Base-by-base conservation (phyloP, 2,329 filamentous ascomycete species). In the Podosphaera fusca region DNA sequence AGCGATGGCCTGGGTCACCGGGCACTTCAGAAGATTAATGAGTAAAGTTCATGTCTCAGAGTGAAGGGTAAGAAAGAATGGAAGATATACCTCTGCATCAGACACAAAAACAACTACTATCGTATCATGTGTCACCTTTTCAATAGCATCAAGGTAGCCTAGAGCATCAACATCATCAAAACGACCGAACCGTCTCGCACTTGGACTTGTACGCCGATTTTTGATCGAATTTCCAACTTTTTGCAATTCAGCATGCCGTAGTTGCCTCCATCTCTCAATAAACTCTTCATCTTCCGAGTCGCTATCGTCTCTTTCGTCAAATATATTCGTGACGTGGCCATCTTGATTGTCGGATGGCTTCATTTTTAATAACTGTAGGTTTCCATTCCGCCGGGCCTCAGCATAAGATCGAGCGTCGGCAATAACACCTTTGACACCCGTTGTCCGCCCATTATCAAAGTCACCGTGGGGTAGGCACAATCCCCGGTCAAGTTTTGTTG, bases 111-210 rank as follows among this genome's bases (percentile, higher is more conserved):
- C 92, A 2, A 95, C 84, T 1, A 96, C 89, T 2, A 85, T 78
- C 0, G 87, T 90, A 52, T 90, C 85, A 53, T 81, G 71, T 45
- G 81, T 75, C 3, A 90, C 87, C 70, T 87, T 92, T 72, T 98
- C 92, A 63, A 96, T 87, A 57, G 90, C 89, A 69, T 96, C 89
- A n/a, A 98, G 77, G 65, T 94, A 98, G 21, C 89, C 92, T 61
- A 84, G 74, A 6, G 87, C 90, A 72, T 96, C 89, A 1, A 96
- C 92, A 59, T 80, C 77, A 60, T 89, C 84, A 60, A 96, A 73
- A 10, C 77, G 78, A 30, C 92, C 92, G 67, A 85, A 96, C 58
- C 83, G 75, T 61, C 85, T 75, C 61, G 84, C 78, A 64, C 83
- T 88, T 0, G 87, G 87, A 68, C 83, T 90, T 56, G 80, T 83